Conservation (phyloP, 2,329 filamentous ascomycete genomes). For the Monilinia fructicola region DNA sequence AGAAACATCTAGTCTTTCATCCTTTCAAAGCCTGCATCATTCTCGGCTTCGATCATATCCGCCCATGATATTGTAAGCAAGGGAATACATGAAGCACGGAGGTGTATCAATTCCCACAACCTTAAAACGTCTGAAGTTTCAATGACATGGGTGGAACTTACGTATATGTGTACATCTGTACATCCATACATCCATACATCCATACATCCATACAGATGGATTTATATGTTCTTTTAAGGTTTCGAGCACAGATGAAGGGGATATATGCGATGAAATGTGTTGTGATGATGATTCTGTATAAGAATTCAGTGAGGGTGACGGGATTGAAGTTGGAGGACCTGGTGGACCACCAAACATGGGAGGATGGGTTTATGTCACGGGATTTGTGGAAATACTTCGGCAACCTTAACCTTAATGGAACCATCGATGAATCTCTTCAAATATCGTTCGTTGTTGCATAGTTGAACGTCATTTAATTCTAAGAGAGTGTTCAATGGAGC, state of each 20-base stretch:
- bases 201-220: not conserved
- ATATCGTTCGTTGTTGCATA: not conserved
- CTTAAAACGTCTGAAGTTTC: constrained; percentile 34
- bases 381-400: not conserved
- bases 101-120: constrained; percentile 31
- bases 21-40: not conserved
- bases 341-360: no score
- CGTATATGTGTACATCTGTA: not conserved
- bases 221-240: not conserved
- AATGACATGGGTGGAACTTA: constrained; percentile 1
- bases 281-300: not conserved
- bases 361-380: not conserved
- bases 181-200: not conserved
- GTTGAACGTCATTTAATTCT: no score
- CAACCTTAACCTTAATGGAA: not conserved
- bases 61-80: constrained; percentile 25
- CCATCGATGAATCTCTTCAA: not conserved
- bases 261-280: not conserved
- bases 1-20: not conserved
- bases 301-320: not conserved
- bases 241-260: not conserved
- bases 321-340: no score
- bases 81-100: constrained; percentile 33
- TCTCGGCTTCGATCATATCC: constrained; percentile 16
- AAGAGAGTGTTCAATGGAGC: not conserved